Percentiles rank a stretch among this genome's conserved stretches.
Evolutionary conservation across 176 grass and related monocot species (phyloP).

Genomic region (Aegilops bicornis): DNA sequence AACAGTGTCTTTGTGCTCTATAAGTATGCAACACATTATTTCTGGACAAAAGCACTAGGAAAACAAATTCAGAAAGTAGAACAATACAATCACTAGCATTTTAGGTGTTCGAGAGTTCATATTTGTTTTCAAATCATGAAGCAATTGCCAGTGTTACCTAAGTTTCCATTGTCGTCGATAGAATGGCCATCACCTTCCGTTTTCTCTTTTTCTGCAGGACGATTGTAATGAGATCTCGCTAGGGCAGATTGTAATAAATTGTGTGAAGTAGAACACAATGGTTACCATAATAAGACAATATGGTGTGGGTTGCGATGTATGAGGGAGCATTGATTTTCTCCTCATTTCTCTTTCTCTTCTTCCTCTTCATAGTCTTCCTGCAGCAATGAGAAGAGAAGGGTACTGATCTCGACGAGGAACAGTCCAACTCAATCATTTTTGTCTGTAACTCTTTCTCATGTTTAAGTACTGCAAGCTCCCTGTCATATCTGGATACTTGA

Average conservation of each 20-base stretch:
- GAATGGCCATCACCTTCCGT: constrained; percentile 73
- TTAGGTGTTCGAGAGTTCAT: neutral
- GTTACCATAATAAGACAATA: constrained; percentile 94
- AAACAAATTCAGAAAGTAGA: neutral
- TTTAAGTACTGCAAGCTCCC: constrained; percentile 65
- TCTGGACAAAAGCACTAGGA: neutral
- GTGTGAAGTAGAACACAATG: constrained; percentile 27
- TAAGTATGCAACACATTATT: neutral
- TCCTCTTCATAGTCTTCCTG: constrained; percentile 84
- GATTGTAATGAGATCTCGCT: constrained; percentile 20
- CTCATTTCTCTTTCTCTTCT: constrained; percentile 73
- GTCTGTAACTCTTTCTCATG: constrained; percentile 85
- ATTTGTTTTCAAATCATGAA: constrained; percentile 25
- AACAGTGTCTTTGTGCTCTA: neutral
- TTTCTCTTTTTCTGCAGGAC: constrained; percentile 69
- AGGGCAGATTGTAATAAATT: constrained; percentile 21
- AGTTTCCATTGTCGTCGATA: constrained; percentile 59
- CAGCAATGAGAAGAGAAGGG: constrained; percentile 58
- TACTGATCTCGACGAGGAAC: constrained; percentile 78
- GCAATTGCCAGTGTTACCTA: constrained; percentile 40
- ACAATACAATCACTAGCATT: neutral
- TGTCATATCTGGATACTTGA: constrained; percentile 84
- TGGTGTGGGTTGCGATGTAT: constrained; percentile 63
- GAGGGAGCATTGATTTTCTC: constrained; percentile 51
- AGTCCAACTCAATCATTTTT: constrained; percentile 92